phyloP scores from a whole-genome alignment of 179 eudicot genomes.

The Dionaea muscipula region DNA sequence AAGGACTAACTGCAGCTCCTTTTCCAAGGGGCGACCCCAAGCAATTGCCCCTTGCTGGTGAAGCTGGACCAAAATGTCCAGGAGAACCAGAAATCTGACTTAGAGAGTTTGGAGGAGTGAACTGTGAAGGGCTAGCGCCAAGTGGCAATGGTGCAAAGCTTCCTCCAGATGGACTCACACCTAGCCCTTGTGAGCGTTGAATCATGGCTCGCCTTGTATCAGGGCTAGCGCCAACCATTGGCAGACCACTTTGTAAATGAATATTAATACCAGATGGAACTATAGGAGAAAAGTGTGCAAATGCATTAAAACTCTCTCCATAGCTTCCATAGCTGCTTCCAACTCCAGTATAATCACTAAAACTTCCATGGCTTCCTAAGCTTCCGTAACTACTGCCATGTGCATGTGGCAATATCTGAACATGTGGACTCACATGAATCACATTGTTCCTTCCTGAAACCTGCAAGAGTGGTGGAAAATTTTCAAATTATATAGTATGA shows the following conservation, averaged over 20 bases:
- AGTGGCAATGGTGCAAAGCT: constrained; percentile 80
- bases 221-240: constrained; percentile 79
- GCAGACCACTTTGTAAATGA: constrained; percentile 42
- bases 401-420: constrained; percentile 52
- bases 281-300: constrained; percentile 68
- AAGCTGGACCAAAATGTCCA: constrained; percentile 69
- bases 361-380: constrained; percentile 94
- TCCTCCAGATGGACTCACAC: constrained; percentile 71
- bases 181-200: constrained; percentile 62
- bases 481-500: constrained; percentile 2
- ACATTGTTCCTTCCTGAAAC: constrained; percentile 48
- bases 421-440: constrained; percentile 47
- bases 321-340: constrained; percentile 94
- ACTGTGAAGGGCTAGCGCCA: constrained; percentile 96
- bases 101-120: constrained; percentile 72
- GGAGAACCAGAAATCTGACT: constrained; percentile 63
- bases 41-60: constrained; percentile 65
- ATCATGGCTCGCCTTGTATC: constrained; percentile 54
- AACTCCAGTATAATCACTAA: constrained; percentile 52
- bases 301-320: constrained; percentile 67
- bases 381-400: constrained; percentile 87
- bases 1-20: constrained; percentile 48
- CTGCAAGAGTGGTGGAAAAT: constrained; percentile 24
- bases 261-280: constrained; percentile 72
- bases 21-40: constrained; percentile 94